A percentile compares a stretch with the other conserved stretches of the same genome.
Conservation (phyloP, 768 basidiomycete species). For the Podaxis sp. region DNA sequence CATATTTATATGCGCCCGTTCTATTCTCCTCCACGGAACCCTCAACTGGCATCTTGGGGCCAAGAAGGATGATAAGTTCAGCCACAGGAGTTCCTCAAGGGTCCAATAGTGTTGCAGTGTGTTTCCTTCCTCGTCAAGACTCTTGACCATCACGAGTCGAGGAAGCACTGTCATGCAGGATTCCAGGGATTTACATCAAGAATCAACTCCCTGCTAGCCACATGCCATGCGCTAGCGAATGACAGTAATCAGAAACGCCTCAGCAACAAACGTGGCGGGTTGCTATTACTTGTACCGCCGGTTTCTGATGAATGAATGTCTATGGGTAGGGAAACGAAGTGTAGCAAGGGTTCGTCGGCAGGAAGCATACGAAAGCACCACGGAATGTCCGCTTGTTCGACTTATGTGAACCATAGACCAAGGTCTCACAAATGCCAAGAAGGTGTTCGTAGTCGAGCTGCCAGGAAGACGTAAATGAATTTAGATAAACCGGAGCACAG, state of each 20-base stretch:
- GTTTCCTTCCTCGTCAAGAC: not conserved
- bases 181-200: constrained; percentile 10
- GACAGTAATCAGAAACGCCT: not conserved
- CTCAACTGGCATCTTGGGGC: not conserved
- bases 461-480: not conserved
- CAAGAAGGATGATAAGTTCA: not conserved
- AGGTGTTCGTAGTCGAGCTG: not conserved
- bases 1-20: not conserved
- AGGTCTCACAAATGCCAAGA: not conserved
- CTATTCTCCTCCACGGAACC: not conserved
- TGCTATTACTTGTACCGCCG: constrained; percentile 1
- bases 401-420: not conserved
- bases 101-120: not conserved
- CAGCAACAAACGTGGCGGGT: not conserved
- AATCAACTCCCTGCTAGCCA: not conserved
- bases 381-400: not conserved
- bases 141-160: constrained; percentile 1
- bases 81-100: not conserved
- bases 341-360: not conserved
- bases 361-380: not conserved
- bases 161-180: not conserved
- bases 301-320: constrained; percentile 6
- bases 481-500: not conserved
- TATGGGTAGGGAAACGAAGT: not conserved
- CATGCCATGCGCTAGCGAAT: not conserved